phyloP scores from a whole-genome alignment of 164 flowering plant species.

The Cinnamomum chago region DNA sequence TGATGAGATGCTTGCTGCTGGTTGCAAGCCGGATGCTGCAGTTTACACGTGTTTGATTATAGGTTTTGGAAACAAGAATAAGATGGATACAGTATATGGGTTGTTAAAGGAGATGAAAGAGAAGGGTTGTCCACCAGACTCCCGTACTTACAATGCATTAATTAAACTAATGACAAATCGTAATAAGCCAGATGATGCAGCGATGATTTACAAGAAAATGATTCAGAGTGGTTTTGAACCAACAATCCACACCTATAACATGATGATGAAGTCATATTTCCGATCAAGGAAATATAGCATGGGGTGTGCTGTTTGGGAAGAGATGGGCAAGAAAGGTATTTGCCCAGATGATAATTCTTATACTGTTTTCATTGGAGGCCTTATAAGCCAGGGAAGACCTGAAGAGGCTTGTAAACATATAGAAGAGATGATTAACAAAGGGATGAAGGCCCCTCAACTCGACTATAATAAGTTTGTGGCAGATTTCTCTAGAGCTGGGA shows the following conservation, averaged over 20 bases:
- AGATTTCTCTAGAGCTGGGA: slow-evolving; percentile 69
- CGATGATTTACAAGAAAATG: slow-evolving; percentile 73
- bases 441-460: slow-evolving; percentile 86
- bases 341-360: slow-evolving; percentile 92
- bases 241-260: slow-evolving; percentile 71
- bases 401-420: slow-evolving; percentile 73
- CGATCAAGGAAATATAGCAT: slow-evolving; percentile 45
- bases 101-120: slow-evolving; percentile 79
- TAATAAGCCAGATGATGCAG: slow-evolving; percentile 72
- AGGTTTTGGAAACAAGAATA: slow-evolving; percentile 70
- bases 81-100: slow-evolving; percentile 66
- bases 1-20: slow-evolving; percentile 56
- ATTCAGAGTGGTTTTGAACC: slow-evolving; percentile 53
- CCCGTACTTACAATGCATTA: slow-evolving; percentile 59
- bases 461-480: slow-evolving; percentile 74
- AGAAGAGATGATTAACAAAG: slow-evolving; percentile 87
- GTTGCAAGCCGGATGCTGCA: slow-evolving; percentile 68
- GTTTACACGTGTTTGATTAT: slow-evolving; percentile 77
- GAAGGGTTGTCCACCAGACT: slow-evolving; percentile 73
- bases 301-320: slow-evolving; percentile 77
- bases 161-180: slow-evolving; percentile 69
- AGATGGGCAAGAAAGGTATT: slow-evolving; percentile 71
- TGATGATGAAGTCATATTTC: slow-evolving; percentile 84
- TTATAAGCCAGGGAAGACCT: slow-evolving; percentile 63
- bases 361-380: slow-evolving; percentile 68